Evolutionary conservation across 2,329 filamentous ascomycete genomes (phyloP), one percentile per base, ranked within the genome.

Genomic region (Reticulascus tulasneorum): DNA sequence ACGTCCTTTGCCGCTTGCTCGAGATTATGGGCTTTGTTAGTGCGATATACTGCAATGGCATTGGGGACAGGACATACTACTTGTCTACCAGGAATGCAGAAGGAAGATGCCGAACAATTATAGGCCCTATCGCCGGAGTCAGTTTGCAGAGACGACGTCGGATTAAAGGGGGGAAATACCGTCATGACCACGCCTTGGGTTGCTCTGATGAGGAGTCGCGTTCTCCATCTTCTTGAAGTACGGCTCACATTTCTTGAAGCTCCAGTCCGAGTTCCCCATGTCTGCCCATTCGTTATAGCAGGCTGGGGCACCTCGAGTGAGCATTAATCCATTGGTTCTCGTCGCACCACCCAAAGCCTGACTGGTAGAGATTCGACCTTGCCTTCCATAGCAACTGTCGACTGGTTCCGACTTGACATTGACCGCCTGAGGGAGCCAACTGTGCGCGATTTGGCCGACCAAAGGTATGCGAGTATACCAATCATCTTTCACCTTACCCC

Each of bases 311-410:
- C 58, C 56, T 3, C 56, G 48, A 1, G 58, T 61, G 36, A 51
- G 38, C 15, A 61, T 36, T 46, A 57, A 47, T 7, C 42, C 55
- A 37, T 62, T 63, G 44, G 60, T 45, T 7, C 53, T 53, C 4
- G 53, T 45, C 3, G 51, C 48, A 5, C 59, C 59, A 17, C 58
- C 59, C 7, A 62, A 28, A 2, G 47, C 53, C 15, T 59, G 56
- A n/a, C 47, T 51, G 0, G 48, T 47, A 44, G 47, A 52, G 7
- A 54, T 28, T 5, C 35, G 39, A 5, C 43, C 36, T 5, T 35
- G 41, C 9, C 45, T 40, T 11, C 45, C 47, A 4, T 45, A 40
- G 24, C 46, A 46, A 6, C 35, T 35, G 4, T 37, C 25, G 13
- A 56, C 46, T 6, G 55, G 53, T 30, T 58, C 55, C 2, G 52